These are phyloP conservation scores for Lonicera japonica DNA, from an alignment of 129 eudicot genomes.

Conservation along the genomic window DNA sequence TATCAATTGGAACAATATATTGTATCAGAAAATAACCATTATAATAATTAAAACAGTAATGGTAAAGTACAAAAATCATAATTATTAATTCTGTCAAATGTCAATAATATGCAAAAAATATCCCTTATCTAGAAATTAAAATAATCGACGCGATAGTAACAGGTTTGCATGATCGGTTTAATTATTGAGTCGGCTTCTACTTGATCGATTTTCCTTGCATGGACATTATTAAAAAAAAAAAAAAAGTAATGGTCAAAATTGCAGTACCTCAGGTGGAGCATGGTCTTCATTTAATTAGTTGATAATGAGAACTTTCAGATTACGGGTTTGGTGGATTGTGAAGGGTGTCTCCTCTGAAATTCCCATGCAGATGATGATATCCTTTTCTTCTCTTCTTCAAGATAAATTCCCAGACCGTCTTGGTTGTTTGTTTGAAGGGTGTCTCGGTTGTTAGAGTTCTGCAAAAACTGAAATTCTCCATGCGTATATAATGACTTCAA, in stretches of 20 bases:
- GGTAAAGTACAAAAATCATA: too few species aligned
- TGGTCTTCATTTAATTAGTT: constrained; percentile 66
- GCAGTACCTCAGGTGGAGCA: constrained; percentile 96
- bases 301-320: constrained; percentile 51
- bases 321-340: constrained; percentile 84
- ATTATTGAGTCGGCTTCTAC: too few species aligned
- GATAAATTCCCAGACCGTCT: constrained; percentile 80
- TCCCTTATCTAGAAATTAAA: too few species aligned
- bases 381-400: constrained; percentile 73
- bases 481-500: background rate
- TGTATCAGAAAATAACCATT: too few species aligned
- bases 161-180: too few species aligned
- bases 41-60: too few species aligned
- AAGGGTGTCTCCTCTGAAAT: constrained; percentile 74
- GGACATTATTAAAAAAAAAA: too few species aligned
- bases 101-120: too few species aligned
- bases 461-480: constrained; percentile 68
- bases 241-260: constrained; percentile 10
- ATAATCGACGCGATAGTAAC: too few species aligned
- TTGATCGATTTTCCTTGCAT: too few species aligned
- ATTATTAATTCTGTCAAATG: too few species aligned
- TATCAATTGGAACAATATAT: too few species aligned
- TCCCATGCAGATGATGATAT: constrained; percentile 83
- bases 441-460: constrained; percentile 77
- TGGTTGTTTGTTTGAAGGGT: constrained; percentile 59